phyloP scores from a whole-genome alignment of 2,329 filamentous ascomycete species.

The Ilyonectria sp. region DNA sequence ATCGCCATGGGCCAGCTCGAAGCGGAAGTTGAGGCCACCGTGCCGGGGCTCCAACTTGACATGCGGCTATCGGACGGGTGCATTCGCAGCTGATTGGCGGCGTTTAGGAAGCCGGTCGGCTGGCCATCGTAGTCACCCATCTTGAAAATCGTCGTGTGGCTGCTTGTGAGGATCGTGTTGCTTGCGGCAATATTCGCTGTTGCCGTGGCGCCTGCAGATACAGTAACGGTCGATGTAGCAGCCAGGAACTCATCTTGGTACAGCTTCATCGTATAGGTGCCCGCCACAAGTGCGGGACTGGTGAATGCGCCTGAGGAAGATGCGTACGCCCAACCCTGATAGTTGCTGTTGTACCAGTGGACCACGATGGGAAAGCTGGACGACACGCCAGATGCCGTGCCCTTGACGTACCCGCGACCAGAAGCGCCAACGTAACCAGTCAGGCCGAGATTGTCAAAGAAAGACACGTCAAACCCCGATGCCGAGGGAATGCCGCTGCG shows the following conservation, averaged over 20 bases:
- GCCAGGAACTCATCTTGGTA: conserved; percentile 20
- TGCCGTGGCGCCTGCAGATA: conserved; percentile 8
- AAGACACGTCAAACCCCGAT: conserved; percentile 13
- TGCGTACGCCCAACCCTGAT: conserved; percentile 9
- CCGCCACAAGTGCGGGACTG: conserved; percentile 11
- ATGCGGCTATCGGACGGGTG: conserved; percentile 20
- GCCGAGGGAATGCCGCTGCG: conserved; percentile 12
- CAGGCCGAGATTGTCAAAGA: conserved; percentile 13
- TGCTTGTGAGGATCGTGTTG: conserved; percentile 15
- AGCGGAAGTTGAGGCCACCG: conserved; percentile 3
- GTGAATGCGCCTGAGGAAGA: conserved; percentile 16
- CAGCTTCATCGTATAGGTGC: conserved; percentile 18
- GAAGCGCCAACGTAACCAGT: conserved; percentile 22
- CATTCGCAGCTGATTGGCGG: conserved; percentile 18
- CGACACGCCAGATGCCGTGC: conserved; percentile 12
- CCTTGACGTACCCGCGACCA: conserved; percentile 16
- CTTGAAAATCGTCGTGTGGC: conserved; percentile 21
- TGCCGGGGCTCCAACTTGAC: conserved; percentile 19
- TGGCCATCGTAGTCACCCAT: conserved; percentile 20
- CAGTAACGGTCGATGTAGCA: conserved; percentile 12
- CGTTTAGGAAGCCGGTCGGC: conserved; percentile 16
- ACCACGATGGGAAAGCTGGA: conserved; percentile 21
- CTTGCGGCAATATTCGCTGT: conserved; percentile 17
- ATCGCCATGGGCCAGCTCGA: conserved; percentile 19
- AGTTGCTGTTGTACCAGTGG: conserved; percentile 19